Conservation (phyloP, 441 rosid genomes). For the Pelargonium fulgidum region DNA sequence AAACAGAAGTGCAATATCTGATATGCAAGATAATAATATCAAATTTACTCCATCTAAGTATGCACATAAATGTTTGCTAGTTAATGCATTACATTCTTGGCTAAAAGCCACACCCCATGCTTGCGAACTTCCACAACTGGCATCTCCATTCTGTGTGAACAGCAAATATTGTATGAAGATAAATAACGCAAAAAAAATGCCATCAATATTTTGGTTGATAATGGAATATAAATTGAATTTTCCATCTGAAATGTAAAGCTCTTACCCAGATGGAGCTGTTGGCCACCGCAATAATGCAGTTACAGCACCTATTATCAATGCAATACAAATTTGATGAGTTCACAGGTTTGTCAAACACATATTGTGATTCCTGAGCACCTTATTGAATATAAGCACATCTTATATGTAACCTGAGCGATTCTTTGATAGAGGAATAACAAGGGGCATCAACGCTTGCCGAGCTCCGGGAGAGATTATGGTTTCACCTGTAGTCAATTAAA, state of each 20-base stretch:
- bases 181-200: conserved; percentile 5
- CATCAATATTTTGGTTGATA: not conserved
- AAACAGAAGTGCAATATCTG: conserved; percentile 14
- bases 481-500: conserved; percentile 38
- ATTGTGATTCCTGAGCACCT: not conserved
- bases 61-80: conserved; percentile 21
- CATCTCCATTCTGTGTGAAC: conserved; percentile 71
- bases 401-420: conserved; percentile 45
- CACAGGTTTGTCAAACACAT: conserved; percentile 6
- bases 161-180: conserved; percentile 16
- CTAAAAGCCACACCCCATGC: conserved; percentile 76
- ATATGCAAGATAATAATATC: conserved; percentile 10
- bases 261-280: conserved; percentile 71
- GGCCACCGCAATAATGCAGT: conserved; percentile 88
- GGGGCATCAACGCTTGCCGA: conserved; percentile 69
- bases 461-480: conserved; percentile 66
- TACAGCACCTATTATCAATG: conserved; percentile 38
- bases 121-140: conserved; percentile 76
- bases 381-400: conserved; percentile 5
- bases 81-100: conserved; percentile 51
- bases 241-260: conserved; percentile 2
- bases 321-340: conserved; percentile 17
- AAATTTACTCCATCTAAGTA: conserved; percentile 22
- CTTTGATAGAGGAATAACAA: conserved; percentile 60
- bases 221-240: not conserved